These are phyloP conservation scores for Parafenestella ontariensis DNA, from an alignment of 2,329 filamentous ascomycete species.

Conservation along the genomic window DNA sequence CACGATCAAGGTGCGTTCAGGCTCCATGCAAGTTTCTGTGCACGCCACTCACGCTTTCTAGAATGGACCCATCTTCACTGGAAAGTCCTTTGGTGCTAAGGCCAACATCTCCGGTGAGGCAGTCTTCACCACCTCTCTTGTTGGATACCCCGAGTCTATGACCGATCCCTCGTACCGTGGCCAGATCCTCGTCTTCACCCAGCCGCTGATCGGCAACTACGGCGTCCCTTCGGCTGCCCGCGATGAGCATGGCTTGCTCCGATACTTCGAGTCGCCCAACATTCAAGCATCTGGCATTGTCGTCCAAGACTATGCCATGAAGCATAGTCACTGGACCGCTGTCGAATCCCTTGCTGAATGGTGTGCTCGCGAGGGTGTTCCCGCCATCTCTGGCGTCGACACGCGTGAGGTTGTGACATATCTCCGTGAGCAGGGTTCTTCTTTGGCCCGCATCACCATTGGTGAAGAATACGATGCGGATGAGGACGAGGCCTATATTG, in stretches of 20 bases:
- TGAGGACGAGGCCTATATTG: slow-evolving; percentile 94
- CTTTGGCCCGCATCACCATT: slow-evolving; percentile 89
- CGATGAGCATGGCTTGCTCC: slow-evolving; percentile 88
- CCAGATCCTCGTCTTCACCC: slow-evolving; percentile 98
- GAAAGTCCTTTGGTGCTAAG: slow-evolving; percentile 95
- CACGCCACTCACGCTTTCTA: slow-evolving; percentile 52
- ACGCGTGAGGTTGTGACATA: slow-evolving; percentile 96
- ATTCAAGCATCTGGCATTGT: slow-evolving; percentile 96
- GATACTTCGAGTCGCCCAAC: slow-evolving; percentile 98
- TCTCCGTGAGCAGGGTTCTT: slow-evolving; percentile 95
- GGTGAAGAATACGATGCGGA: slow-evolving; percentile 99
- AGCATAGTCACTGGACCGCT: slow-evolving; percentile 98
- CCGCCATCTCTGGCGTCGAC: slow-evolving; percentile 95
- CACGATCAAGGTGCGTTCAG: slow-evolving; percentile 79
- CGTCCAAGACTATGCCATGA: slow-evolving; percentile 89
- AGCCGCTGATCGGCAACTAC: slow-evolving; percentile 98
- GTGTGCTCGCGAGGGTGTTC: slow-evolving; percentile 95
- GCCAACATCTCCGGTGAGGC: slow-evolving; percentile 97
- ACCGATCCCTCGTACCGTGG: slow-evolving; percentile 75
- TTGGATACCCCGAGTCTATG: slow-evolving; percentile 93
- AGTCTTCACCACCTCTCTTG: slow-evolving; percentile 96
- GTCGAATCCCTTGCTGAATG: slow-evolving; percentile 92
- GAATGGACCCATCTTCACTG: slow-evolving; percentile 95
- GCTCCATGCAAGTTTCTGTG: not conserved
- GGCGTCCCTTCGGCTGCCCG: slow-evolving; percentile 87